Base-by-base conservation (phyloP, 1,284 basidiomycete species). In the Puccinia sorghi region DNA sequence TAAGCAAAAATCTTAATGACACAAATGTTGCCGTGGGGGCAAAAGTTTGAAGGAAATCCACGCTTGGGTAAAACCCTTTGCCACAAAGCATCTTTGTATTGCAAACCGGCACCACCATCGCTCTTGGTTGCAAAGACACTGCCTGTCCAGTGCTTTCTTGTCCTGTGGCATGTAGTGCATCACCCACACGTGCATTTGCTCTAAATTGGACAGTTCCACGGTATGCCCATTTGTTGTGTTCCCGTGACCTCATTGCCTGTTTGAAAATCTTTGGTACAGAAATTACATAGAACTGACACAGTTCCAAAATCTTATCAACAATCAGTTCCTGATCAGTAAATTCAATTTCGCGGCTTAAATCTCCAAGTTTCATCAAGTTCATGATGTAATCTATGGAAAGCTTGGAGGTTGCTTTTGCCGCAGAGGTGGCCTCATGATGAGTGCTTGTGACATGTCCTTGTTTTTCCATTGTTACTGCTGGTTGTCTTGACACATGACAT, bases 21-120 rank as follows among this genome's bases (percentile, higher is more conserved):
- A 41, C 43, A 41, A 76, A 66, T 5, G 27, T 76, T 32, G 74
- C 74, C 3, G 64, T 76, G 1, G 74, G 74, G 2, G 52, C 43
- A 76, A 76, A 76, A 3, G 39, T 76, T 20, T 63, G 48, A 3
- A 17, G 12, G 27, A 64, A 76, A 37, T 75, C 73, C 43, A 39
- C n/a, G 4, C 17, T 32, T 72, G 71, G 7, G 4, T 37, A 72
- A 37, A 57, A n/a, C 71, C 71, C 15, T 59, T 22, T 32, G 71
- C 69, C n/a, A n/a, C n/a, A n/a, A n/a, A 9, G 54, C 69, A 32
- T 48, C 27, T 25, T 46, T 3, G 15, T 43, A 43, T 52, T 71
- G 52, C 13, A 50, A 71, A 22, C 50, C 4, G 32, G 15, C 22
- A 46, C 15, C 8, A 11, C 20, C 50, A 7, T 17, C 20, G 50